Evolutionary conservation across 2,329 filamentous ascomycete genomes (phyloP).

Genomic region (Pestalotiopsis sp.): DNA sequence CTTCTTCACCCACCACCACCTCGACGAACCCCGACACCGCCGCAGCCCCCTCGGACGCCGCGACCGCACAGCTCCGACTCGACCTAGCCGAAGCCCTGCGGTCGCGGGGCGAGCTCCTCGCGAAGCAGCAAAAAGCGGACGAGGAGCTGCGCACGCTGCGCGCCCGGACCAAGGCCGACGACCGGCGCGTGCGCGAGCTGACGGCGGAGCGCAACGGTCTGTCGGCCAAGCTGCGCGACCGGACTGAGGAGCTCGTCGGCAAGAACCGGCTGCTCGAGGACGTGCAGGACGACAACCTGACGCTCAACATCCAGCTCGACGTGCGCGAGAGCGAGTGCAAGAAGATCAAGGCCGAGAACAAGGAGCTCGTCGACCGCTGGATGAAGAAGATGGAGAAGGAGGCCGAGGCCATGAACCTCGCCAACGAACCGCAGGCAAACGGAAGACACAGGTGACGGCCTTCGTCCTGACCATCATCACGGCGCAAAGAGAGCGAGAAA

Average conservation of each 20-base stretch:
- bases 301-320: constrained; percentile 83
- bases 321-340: constrained; percentile 77
- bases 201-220: constrained; percentile 64
- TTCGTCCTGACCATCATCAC: neutral
- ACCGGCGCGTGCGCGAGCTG: constrained; percentile 61
- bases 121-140: constrained; percentile 62
- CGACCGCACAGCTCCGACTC: constrained; percentile 55
- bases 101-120: constrained; percentile 68
- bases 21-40: constrained; percentile 20
- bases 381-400: constrained; percentile 86
- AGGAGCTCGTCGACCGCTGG: constrained; percentile 87
- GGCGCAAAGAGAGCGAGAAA: neutral
- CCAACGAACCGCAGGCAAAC: constrained; percentile 48
- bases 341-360: constrained; percentile 79
- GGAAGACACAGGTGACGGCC: constrained; percentile 20
- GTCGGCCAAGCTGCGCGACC: constrained; percentile 70
- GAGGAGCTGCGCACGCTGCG: constrained; percentile 67
- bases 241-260: constrained; percentile 81
- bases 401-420: constrained; percentile 82
- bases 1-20: constrained; percentile 1
- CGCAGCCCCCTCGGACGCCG: constrained; percentile 29
- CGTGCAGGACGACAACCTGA: constrained; percentile 91
- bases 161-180: constrained; percentile 58
- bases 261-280: constrained; percentile 85
- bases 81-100: constrained; percentile 79